Evolutionary conservation across 441 rosid genomes (phyloP), one percentile per base, ranked within the genome.

Genomic region (Mallotus repandus): DNA sequence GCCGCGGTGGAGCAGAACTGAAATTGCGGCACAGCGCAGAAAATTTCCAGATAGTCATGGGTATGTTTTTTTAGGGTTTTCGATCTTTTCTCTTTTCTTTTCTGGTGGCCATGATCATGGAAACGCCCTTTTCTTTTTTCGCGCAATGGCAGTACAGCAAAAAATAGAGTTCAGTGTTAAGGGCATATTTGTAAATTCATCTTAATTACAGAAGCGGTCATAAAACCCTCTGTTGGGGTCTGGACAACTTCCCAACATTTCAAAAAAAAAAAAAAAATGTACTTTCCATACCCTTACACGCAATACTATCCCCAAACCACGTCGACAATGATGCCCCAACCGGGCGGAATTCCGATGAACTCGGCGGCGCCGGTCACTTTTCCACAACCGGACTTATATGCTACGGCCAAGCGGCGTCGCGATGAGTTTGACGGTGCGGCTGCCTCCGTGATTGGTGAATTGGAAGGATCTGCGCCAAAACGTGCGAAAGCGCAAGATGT

Each of bases 401-500:
- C 62, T 43, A 48, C 78, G 11, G 55, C 77, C 50, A 89, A 89
- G 83, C 89, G 94, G 49, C 91, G 81, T 43, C 88, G 87, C 7
- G 90, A 86, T 6, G 86, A 77, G 58, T 59, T 52, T 4, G 86
- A 76, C 19, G 80, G 67, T 48, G 73, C 64, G 19, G 11, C 64
- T 15, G 11, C 32, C 32, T 29, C 32, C 32, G 32, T 21, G 56
- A 71, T 18, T 8, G 78, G 67, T 35, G 82, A 76, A 41, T 41
- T 41, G 4, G 91, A 79, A n/a, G 85, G 76, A 48, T 76, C 85
- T 58, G 82, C 84, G 4, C 46, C 82, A 25, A 86, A 86, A 77
- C 84, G 89, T 45, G 82, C 79, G 5, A 84, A 78, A 70, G 62
- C 80, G 22, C 89, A 87, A 56, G 91, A 89, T 50, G 84, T 89